Evolutionary conservation across 139 green algal genomes (phyloP), one percentile per base, ranked within the genome.

Genomic region (Eudorina sp.): DNA sequence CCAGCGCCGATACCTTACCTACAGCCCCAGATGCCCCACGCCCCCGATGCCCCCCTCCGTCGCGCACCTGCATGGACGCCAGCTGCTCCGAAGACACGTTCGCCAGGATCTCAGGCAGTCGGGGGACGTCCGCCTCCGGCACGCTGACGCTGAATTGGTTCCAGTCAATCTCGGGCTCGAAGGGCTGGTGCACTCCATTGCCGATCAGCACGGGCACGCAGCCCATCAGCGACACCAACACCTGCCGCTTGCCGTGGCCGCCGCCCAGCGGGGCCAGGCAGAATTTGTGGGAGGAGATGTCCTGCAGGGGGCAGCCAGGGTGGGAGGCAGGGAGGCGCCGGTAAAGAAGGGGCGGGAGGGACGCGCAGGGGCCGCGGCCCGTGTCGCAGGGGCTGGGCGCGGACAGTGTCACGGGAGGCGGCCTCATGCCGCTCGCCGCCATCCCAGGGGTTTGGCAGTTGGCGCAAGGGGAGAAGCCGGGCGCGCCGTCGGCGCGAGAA

Each of bases 181-280:
- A 91, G 53, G 90, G 90, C 86, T 93, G 86, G 27, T 73, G 29
- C 53, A 93, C 81, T 43, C 70, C 38, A 51, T 93, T 86, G 2
- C 62, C 77, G 48, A 91, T 83, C 34, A 69, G 73, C 9, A 92
- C 90, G 18, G 90, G 90, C 8, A 92, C 51, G 80, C 90, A 92
- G 34, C 90, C 90, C 85, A 92, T 90, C 38, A 89, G 70, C 6
- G 81, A 53, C 29, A 92, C 90, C 25, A 92, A 62, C 31, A 92
- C 80, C 60, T 92, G 60, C 25, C 90, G 80, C 73, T 92, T 89
- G 55, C 90, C 90, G 64, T 92, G 90, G 29, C 90, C 90, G 7
- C 90, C 90, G n/a, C 90, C 90, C 16, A 85, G 68, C 25, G 90
- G 90, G 18, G 90, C 90, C 38, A 92, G 85, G 53, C 90, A 92